A percentile compares a stretch with the other conserved stretches of the same genome.
Conservation (phyloP, 805 yeast species). For the Zygoascus biomembranicola region DNA sequence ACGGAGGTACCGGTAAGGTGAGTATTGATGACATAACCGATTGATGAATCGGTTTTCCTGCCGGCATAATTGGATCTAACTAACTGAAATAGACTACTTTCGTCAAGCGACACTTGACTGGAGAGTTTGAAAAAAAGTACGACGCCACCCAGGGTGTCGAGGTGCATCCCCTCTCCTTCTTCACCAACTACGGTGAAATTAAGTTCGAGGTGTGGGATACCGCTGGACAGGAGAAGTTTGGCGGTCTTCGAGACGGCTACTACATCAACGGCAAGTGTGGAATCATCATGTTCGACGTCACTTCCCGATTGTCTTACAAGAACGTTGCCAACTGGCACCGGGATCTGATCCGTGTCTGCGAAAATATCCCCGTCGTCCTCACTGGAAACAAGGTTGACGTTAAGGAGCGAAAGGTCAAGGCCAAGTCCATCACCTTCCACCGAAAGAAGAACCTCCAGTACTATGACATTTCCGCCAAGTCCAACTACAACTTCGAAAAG, state of each 20-base stretch:
- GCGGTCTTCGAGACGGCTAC: slow-evolving; percentile 99
- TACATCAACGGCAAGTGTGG: slow-evolving; percentile 99
- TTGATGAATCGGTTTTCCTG: not conserved
- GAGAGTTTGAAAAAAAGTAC: slow-evolving; percentile 98
- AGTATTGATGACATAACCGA: not conserved
- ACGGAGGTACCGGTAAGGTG: slow-evolving; percentile 99
- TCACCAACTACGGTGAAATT: slow-evolving; percentile 97
- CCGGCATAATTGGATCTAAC: not conserved
- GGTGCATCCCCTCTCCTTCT: slow-evolving; percentile 96
- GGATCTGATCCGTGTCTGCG: slow-evolving; percentile 99
- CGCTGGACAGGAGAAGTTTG: slow-evolving; percentile 99
- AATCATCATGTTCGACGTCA: slow-evolving; percentile 99
- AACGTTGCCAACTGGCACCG: slow-evolving; percentile 99
- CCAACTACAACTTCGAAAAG: slow-evolving; percentile 98
- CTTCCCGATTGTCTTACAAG: slow-evolving; percentile 98
- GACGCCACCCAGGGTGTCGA: slow-evolving; percentile 99
- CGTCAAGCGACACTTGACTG: slow-evolving; percentile 97
- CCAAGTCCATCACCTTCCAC: slow-evolving; percentile 99
- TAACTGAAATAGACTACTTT: slow-evolving; percentile 65
- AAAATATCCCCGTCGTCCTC: slow-evolving; percentile 96
- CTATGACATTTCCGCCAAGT: slow-evolving; percentile 99
- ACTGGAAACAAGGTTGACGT: slow-evolving; percentile 99
- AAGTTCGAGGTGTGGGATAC: slow-evolving; percentile 99
- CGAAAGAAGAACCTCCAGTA: slow-evolving; percentile 99
- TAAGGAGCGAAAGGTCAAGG: slow-evolving; percentile 99